Conservation (phyloP, 2,329 filamentous ascomycete species). For the Monilinia fructicola region DNA sequence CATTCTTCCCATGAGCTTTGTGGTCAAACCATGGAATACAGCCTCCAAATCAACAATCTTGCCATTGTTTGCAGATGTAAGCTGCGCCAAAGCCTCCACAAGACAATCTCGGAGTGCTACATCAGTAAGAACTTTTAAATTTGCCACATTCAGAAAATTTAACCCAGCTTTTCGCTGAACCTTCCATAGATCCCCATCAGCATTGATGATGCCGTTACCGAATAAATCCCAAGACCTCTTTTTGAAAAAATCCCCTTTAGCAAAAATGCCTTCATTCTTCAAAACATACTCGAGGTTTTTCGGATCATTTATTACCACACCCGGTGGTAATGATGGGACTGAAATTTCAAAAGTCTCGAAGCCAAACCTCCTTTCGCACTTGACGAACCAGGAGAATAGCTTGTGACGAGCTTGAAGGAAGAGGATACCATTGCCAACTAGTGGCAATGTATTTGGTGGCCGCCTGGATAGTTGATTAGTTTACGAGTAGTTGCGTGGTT, state of each 20-base stretch:
- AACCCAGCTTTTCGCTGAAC: slow-evolving; percentile 62
- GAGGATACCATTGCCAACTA: slow-evolving; percentile 60
- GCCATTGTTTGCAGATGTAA: slow-evolving; percentile 40
- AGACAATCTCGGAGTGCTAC: slow-evolving; percentile 57
- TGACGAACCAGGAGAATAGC: slow-evolving; percentile 62
- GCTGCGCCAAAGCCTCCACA: slow-evolving; percentile 43
- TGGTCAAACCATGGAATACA: slow-evolving; percentile 64
- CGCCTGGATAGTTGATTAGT: slow-evolving; percentile 28
- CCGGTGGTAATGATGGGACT: slow-evolving; percentile 61
- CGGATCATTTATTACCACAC: slow-evolving; percentile 62
- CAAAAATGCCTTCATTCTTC: slow-evolving; percentile 59
- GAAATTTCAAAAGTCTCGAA: slow-evolving; percentile 61
- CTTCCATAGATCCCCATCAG: slow-evolving; percentile 63
- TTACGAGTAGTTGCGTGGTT: background rate
- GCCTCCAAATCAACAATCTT: slow-evolving; percentile 54
- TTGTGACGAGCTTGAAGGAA: slow-evolving; percentile 60
- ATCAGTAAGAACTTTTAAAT: slow-evolving; percentile 57
- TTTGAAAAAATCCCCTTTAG: slow-evolving; percentile 63
- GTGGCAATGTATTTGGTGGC: slow-evolving; percentile 44
- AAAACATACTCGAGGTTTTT: slow-evolving; percentile 62
- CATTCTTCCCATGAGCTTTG: slow-evolving; percentile 65
- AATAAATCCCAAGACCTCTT: slow-evolving; percentile 61
- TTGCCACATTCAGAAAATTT: slow-evolving; percentile 57
- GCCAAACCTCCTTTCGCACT: slow-evolving; percentile 56
- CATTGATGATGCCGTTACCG: slow-evolving; percentile 65